These are phyloP conservation scores for Volvariella surrecta DNA, from an alignment of 1,284 basidiomycete species.

Conservation along the genomic window DNA sequence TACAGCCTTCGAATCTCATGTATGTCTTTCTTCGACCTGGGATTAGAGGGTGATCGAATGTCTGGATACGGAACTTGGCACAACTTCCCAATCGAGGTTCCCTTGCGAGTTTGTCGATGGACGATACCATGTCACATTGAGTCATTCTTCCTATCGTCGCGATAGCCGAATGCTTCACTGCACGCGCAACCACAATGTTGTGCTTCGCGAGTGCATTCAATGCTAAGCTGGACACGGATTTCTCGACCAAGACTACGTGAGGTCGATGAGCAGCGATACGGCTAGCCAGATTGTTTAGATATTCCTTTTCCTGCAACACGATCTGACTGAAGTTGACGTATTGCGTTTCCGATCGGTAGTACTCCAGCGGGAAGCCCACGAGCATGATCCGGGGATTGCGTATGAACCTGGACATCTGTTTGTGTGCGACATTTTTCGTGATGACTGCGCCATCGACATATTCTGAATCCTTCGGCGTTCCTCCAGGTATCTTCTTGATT, in stretches of 20 bases:
- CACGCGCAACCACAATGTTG: slow-evolving; percentile 86
- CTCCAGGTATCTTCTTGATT: slow-evolving; percentile 98
- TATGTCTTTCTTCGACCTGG: slow-evolving; percentile 90
- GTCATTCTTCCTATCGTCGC: slow-evolving; percentile 89
- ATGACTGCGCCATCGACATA: slow-evolving; percentile 97
- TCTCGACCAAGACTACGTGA: slow-evolving; percentile 88
- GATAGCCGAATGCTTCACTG: slow-evolving; percentile 85
- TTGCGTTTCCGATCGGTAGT: slow-evolving; percentile 89
- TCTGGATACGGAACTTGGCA: slow-evolving; percentile 82
- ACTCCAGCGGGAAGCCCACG: slow-evolving; percentile 93
- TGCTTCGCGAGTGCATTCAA: slow-evolving; percentile 84
- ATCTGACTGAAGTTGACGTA: slow-evolving; percentile 93
- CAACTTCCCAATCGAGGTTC: slow-evolving; percentile 92
- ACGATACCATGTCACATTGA: slow-evolving; percentile 91
- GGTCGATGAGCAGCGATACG: slow-evolving; percentile 89
- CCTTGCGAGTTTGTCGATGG: slow-evolving; percentile 88
- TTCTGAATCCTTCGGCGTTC: slow-evolving; percentile 86
- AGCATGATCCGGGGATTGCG: slow-evolving; percentile 90
- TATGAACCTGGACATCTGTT: slow-evolving; percentile 70
- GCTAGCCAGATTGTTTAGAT: slow-evolving; percentile 82
- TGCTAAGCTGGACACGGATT: slow-evolving; percentile 88
- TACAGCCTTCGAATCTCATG: slow-evolving; percentile 96
- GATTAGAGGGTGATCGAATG: slow-evolving; percentile 89
- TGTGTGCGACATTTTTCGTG: slow-evolving; percentile 97
- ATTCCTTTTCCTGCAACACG: slow-evolving; percentile 91